Conservation (phyloP, 371 early-diverging fungal species). For the Thermomucor indicae-seudaticae region DNA sequence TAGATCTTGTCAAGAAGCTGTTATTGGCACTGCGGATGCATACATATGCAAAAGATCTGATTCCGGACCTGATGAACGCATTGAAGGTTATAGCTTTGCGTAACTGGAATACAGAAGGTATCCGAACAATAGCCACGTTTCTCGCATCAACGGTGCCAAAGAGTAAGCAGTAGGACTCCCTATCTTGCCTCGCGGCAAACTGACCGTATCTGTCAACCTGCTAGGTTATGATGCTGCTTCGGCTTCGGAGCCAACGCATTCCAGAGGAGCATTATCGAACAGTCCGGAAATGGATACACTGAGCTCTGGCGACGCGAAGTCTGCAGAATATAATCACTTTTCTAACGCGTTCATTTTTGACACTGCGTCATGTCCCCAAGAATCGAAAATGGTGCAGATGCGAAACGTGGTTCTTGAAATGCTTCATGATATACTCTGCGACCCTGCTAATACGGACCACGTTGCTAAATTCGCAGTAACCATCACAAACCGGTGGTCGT, state of each 20-base stretch:
- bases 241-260: not conserved
- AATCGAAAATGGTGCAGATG: conserved; percentile 43
- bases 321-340: conserved; percentile 1
- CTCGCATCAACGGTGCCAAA: conserved; percentile 65
- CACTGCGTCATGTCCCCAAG: conserved; percentile 19
- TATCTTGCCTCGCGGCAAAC: too few relatives aligned
- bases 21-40: conserved; percentile 58
- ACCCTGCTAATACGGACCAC: conserved; percentile 36
- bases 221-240: too few relatives aligned
- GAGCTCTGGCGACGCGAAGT: not conserved
- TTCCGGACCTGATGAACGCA: conserved; percentile 51
- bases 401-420: conserved; percentile 72
- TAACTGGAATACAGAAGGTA: conserved; percentile 63
- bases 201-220: too few relatives aligned
- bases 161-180: conserved; percentile 24
- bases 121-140: conserved; percentile 64
- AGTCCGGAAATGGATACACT: too few relatives aligned
- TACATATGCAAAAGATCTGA: conserved; percentile 52
- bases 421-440: conserved; percentile 65
- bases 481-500: conserved; percentile 70
- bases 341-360: conserved; percentile 41
- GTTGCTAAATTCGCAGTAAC: conserved; percentile 55
- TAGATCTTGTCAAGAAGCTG: conserved; percentile 63
- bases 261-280: not conserved
- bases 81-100: conserved; percentile 55